Percentiles rank a stretch among this genome's conserved stretches.
Evolutionary conservation across 2,329 filamentous ascomycete genomes (phyloP).

Genomic region (Colletotrichum sp.): DNA sequence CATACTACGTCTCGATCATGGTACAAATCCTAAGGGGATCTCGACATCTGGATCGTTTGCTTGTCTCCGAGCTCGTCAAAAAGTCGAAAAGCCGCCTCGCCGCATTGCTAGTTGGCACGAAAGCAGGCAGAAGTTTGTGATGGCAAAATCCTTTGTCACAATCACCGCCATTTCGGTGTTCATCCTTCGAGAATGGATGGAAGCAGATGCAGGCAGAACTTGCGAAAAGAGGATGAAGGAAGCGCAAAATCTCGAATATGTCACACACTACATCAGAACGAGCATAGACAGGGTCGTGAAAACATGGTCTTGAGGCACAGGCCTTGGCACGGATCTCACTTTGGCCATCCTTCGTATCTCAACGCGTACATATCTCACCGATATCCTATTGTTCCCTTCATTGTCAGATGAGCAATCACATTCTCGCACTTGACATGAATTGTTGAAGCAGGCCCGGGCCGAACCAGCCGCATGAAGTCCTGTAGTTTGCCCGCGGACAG

Average conservation of each 20-base stretch:
- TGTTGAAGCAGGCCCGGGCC: not conserved
- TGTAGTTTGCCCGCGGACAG: not conserved
- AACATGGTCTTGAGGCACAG: not conserved
- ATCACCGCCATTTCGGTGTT: not conserved
- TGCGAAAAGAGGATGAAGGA: not conserved
- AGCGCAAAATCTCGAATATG: not conserved
- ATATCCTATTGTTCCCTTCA: not conserved
- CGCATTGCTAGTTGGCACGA: not conserved
- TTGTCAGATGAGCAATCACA: not conserved
- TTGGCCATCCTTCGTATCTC: not conserved
- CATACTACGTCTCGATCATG: not conserved
- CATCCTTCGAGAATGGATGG: not conserved
- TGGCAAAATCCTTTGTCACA: not conserved
- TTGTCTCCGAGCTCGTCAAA: not conserved
- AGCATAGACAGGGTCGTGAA: not conserved
- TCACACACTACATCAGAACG: not conserved
- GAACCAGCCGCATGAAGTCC: not conserved
- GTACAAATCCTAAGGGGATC: not conserved
- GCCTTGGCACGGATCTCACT: not conserved
- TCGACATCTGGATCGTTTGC: not conserved
- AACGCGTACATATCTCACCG: not conserved
- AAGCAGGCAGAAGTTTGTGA: not conserved
- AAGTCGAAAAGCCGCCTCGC: not conserved
- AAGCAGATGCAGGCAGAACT: not conserved
- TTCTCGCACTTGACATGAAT: not conserved